A percentile compares a stretch with the other conserved stretches of the same genome.
Conservation (phyloP, 768 basidiomycete genomes). For the Boletus reticuloceps region DNA sequence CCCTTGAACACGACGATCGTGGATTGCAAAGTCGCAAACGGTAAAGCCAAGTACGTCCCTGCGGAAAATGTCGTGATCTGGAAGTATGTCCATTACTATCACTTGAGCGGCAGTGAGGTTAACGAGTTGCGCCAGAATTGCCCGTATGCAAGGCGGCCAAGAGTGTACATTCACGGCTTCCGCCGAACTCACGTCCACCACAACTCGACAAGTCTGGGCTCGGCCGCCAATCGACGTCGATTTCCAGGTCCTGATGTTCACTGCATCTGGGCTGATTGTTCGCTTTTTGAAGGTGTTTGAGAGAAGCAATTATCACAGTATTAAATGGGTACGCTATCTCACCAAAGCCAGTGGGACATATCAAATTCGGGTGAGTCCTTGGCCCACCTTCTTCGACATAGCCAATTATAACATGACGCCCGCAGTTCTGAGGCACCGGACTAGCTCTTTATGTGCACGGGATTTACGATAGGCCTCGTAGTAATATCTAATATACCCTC, state of each 20-base stretch:
- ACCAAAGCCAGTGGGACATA: conserved; percentile 93
- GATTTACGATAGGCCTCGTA: conserved; percentile 25
- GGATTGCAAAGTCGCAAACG: conserved; percentile 86
- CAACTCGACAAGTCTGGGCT: conserved; percentile 94
- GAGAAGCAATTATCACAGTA: conserved; percentile 89
- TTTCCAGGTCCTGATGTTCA: conserved; percentile 99
- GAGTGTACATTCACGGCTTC: conserved; percentile 84
- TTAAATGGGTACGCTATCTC: conserved; percentile 95
- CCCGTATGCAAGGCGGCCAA: conserved; percentile 88
- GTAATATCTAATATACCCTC: conserved; percentile 28
- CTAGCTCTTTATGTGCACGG: conserved; percentile 16
- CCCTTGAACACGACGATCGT: conserved; percentile 92
- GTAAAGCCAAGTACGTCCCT: conserved; percentile 97
- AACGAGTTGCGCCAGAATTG: conserved; percentile 56
- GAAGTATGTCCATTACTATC: conserved; percentile 67
- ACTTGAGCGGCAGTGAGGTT: conserved; percentile 1
- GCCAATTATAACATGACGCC: background rate
- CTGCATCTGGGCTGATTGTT: conserved; percentile 92
- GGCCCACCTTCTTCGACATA: background rate
- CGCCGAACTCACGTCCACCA: conserved; percentile 84
- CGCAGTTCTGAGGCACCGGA: conserved; percentile 27
- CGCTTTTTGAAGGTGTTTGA: conserved; percentile 98
- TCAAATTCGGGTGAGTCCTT: conserved; percentile 80
- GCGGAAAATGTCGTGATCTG: conserved; percentile 95
- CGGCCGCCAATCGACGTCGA: conserved; percentile 97